Percentiles rank a stretch among this genome's conserved stretches.
phyloP scores from a whole-genome alignment of 305 asterid genomes.

The Solanum aculeatissimum region DNA sequence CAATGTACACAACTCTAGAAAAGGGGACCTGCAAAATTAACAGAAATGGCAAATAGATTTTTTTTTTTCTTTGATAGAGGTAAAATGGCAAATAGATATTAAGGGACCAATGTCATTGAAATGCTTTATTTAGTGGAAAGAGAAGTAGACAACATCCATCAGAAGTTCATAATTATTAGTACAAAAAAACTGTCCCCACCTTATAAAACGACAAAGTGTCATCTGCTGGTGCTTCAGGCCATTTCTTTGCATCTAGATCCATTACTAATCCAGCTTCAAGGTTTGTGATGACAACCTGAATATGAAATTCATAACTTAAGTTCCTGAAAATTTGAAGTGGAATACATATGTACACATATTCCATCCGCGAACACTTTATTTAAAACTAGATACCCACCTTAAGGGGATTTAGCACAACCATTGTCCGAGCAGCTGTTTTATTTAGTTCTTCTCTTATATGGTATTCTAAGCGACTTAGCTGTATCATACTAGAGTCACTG shows the following conservation, averaged over 20 bases:
- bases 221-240: constrained; percentile 84
- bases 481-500: constrained; percentile 88
- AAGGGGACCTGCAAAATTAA: constrained; percentile 60
- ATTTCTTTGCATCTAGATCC: constrained; percentile 86
- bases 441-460: constrained; percentile 89
- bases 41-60: too few relatives aligned
- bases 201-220: constrained; percentile 59
- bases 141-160: not conserved
- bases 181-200: constrained; percentile 21
- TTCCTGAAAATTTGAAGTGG: not conserved
- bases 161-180: not conserved
- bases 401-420: constrained; percentile 85
- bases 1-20: constrained; percentile 80
- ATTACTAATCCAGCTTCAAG: constrained; percentile 46
- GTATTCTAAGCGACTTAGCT: constrained; percentile 66
- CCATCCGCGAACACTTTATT: not conserved
- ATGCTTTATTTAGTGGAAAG: not conserved
- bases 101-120: not conserved
- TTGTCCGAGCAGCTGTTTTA: constrained; percentile 62
- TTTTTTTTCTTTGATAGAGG: too few relatives aligned
- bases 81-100: constrained; percentile 4
- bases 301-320: not conserved
- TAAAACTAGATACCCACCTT: constrained; percentile 37
- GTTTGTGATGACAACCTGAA: constrained; percentile 81
- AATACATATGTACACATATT: not conserved